Percentiles rank a stretch among this genome's conserved stretches.
Evolutionary conservation across 768 basidiomycete genomes (phyloP).

Genomic region (Tricholoma hemisulphureum): DNA sequence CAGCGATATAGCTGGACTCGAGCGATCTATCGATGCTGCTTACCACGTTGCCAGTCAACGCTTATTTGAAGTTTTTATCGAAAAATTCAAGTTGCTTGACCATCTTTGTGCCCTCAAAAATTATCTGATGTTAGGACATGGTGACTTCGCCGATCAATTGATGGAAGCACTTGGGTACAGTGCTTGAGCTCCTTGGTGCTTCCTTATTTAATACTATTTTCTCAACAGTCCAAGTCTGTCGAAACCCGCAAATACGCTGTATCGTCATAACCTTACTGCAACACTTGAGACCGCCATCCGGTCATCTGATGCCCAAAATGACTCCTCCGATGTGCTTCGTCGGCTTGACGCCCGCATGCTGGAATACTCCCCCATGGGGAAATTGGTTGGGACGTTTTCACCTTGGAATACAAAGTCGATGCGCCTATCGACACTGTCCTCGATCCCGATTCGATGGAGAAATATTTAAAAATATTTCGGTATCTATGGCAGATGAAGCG

Average conservation of each 20-base stretch:
- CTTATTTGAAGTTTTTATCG: conserved; percentile 94
- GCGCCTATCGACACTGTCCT: conserved; percentile 95
- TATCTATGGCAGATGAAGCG: conserved; percentile 96
- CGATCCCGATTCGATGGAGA: conserved; percentile 83
- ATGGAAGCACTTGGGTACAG: conserved; percentile 88
- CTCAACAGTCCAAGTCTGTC: conserved; percentile 70
- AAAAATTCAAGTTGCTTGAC: conserved; percentile 89
- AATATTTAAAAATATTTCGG: conserved; percentile 87
- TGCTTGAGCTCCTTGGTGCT: conserved; percentile 1
- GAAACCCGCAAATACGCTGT: conserved; percentile 90
- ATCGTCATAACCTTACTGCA: conserved; percentile 94
- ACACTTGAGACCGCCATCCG: conserved; percentile 93
- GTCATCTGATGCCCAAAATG: conserved; percentile 86
- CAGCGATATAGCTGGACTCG: conserved; percentile 91
- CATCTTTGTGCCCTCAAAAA: conserved; percentile 88
- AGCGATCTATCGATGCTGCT: conserved; percentile 91
- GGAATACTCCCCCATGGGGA: conserved; percentile 97
- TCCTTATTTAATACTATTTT: conserved; percentile 7
- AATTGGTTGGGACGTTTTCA: conserved; percentile 99
- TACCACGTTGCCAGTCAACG: conserved; percentile 92
- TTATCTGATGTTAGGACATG: conserved; percentile 89
- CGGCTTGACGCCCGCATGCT: conserved; percentile 96
- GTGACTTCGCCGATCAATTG: conserved; percentile 93
- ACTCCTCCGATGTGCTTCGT: conserved; percentile 82
- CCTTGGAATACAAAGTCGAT: conserved; percentile 96